Conservation (phyloP, 805 yeast genomes). For the Saturnispora diversa region DNA sequence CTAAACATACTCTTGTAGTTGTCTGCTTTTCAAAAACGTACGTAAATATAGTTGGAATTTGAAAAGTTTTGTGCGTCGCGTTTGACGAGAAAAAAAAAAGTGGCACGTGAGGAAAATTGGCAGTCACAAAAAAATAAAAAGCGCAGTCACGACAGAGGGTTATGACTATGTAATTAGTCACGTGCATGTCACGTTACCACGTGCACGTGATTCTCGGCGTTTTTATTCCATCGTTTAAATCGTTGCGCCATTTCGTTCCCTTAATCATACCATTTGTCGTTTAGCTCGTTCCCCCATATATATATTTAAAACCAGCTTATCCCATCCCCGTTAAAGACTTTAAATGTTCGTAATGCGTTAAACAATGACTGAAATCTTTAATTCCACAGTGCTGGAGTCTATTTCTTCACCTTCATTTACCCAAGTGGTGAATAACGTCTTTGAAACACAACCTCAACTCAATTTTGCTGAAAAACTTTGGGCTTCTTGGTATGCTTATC, state of each 20-base stretch:
- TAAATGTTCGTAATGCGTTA: neutral
- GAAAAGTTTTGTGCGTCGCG: constrained; percentile 8
- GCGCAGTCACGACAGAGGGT: too few relatives aligned
- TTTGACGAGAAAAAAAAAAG: too few relatives aligned
- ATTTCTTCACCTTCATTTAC: constrained; percentile 25
- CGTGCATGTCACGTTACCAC: constrained; percentile 1
- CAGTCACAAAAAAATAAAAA: constrained; percentile 3
- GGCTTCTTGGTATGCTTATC: constrained; percentile 50
- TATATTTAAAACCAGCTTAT: too few relatives aligned
- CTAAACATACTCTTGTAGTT: constrained; percentile 13
- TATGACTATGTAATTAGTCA: neutral
- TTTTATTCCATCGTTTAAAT: neutral
- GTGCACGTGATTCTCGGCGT: neutral
- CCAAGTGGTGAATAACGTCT: constrained; percentile 32
- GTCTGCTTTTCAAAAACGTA: constrained; percentile 10
- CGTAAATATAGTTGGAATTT: constrained; percentile 1
- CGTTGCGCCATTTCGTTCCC: constrained; percentile 6
- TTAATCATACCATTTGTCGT: constrained; percentile 1
- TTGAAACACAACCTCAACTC: constrained; percentile 35
- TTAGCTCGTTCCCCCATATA: constrained; percentile 2
- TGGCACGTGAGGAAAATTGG: neutral
- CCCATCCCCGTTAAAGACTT: too few relatives aligned
- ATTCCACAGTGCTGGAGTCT: constrained; percentile 23
- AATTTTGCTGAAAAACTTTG: constrained; percentile 40
- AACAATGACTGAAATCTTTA: constrained; percentile 29